Evolutionary conservation across 2,329 filamentous ascomycete species (phyloP), one percentile per base, ranked within the genome.

Genomic region (Esteya vermicola): DNA sequence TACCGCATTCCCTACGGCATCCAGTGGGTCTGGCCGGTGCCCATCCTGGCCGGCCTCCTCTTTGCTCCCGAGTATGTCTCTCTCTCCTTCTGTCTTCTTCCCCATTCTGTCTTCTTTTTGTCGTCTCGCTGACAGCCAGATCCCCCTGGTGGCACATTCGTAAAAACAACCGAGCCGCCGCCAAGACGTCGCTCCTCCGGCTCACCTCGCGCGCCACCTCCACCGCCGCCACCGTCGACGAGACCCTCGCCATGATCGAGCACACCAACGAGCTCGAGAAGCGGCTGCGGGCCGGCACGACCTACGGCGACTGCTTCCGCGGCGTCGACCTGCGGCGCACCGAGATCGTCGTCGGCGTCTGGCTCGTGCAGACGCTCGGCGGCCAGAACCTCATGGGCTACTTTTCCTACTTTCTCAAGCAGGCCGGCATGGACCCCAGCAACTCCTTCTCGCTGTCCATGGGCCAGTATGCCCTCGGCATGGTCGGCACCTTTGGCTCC

Each of bases 401-500:
- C 47, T 64, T 63, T 16, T 56, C 59, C 7, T 68, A 67, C 46
- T 48, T 53, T 40, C 43, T 38, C 36, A 28, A 41, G 16, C 64
- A 65, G 42, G 66, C 64, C 4, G 65, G 67, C 13, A 58, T 70
- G 50, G 54, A 33, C 6, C 25, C 35, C 40, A 47, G 18, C 8
- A 62, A 37, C 46, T 60, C 55, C 48, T 54, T 58, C 1, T 30
- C 19, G 14, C 42, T 40, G 14, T 31, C 28, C 9, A 16, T 14
- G 5, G 28, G 28, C 14, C 14, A 16, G 14, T 16, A 16, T 9
- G 28, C 65, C 36, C 72, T 81, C 3, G 72, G 78, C 52, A 62
- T 57, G 56, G 56, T 81, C 53, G 65, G 76, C 44, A 72, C 77
- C 54, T 78, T 78, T 67, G 61, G 76, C 32, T 81, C 75, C 43